Evolutionary conservation across 306 rosid genomes (phyloP), one percentile per base, ranked within the genome.

Genomic region (Quercus variabilis): DNA sequence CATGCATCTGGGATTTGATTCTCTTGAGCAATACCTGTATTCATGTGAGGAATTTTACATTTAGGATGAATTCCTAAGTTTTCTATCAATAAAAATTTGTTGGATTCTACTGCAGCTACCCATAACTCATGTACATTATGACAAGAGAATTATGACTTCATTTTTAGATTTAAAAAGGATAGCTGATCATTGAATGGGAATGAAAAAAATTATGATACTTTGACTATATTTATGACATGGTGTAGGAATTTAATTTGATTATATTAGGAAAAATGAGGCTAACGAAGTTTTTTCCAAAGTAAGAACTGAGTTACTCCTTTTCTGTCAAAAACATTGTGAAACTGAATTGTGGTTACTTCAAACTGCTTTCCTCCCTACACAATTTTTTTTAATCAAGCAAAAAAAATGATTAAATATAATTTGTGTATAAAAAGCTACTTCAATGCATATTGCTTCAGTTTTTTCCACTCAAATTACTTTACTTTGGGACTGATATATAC

Each of bases 1-100:
- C 98, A 94, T 78, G 80, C 71, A 81, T 85, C 95, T 35, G 78
- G 71, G 73, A 74, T 76, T 75, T 82, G 88, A 73, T 77, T 81
- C 73, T 86, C 87, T 49, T 64, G 90, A 82, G 59, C 81, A 73
- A 71, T 76, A 21, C 91, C 96, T 94, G 83, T 77, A 43, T 76
- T 83, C 81, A 85, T 71, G 71, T 55, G 76, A 77, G 55, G 25
- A 41, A 38, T 31, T 63, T 28, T 28, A 63, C 17, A n/a, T 10
- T 3, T 11, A 58, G 17, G 64, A 62, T 26, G 19, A 5, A 62
- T 62, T 23, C 15, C 33, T 30, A 19, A 33, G 71, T 65, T 65
- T 65, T 26, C 35, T 20, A 8, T 63, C 19, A 35, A 26, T 33
- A 63, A 49, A 63, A 63, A 63, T 63, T 35, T 26, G 41, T 13